Evolutionary conservation across 345 rosid species (phyloP), one percentile per base, ranked within the genome.

Genomic region (Pistacia vera): DNA sequence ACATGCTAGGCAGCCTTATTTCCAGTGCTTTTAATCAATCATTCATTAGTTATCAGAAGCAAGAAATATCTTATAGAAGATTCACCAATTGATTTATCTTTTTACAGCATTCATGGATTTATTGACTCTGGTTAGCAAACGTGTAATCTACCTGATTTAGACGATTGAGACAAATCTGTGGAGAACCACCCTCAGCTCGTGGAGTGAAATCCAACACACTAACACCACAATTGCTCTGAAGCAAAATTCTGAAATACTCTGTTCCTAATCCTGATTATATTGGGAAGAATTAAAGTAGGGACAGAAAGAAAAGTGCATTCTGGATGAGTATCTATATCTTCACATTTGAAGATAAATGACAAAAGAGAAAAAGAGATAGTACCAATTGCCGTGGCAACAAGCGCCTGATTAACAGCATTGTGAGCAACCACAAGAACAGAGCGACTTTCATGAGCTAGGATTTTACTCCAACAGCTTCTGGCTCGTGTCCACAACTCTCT

Each of bases 371-470:
- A 55, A 9, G 36, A 44, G 46, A 55, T 28, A 75, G 76, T 86
- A 93, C 99, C 99, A 28, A 92, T 86, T 7, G 98, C 94, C 3
- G 98, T 89, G 14, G 93, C 95, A 81, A 93, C 73, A 70, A 95
- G 98, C 82, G 96, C 98, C 81, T 93, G 99, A 71, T 93, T 92
- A 77, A 93, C 91, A 80, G 98, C 99, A 83, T 95, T 95, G 84
- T 95, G 99, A 78, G 98, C 98, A 79, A 93, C 99, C 84, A 95
- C 93, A 68, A 95, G 99, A 88, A 89, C 86, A 57, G 93, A 95
- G 75, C 79, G 83, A 85, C 96, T 89, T 67, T 89, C 93, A 74
- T 95, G 96, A 41, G 86, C 84, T 75, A 93, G 89, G 38, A 95
- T 87, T 73, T 75, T 78, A 48, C 66, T 55, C 99, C 99, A 93